Evolutionary conservation across 192 early-diverging fungal species (phyloP).

Genomic region (Backusella parvicylindrica): DNA sequence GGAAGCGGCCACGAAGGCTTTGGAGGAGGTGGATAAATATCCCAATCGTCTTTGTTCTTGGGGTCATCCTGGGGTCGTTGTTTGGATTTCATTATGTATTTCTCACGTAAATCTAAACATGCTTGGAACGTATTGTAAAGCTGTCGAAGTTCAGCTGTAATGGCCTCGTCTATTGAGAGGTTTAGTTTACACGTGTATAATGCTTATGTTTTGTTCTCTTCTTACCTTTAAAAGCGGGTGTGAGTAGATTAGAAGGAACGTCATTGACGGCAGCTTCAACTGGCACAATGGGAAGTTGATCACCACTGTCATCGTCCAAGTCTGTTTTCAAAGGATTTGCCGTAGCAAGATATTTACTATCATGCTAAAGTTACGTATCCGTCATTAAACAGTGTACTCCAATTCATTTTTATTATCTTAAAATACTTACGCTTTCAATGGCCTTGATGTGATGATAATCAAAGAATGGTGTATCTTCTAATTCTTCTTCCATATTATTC

Average conservation of each 20-base stretch:
- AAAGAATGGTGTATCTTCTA: constrained; percentile 27
- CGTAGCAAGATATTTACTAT: constrained; percentile 16
- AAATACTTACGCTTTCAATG: constrained; percentile 23
- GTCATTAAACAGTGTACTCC: neutral
- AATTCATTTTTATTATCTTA: neutral
- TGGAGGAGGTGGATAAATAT: constrained; percentile 85
- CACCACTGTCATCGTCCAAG: neutral
- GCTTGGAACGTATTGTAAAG: constrained; percentile 61
- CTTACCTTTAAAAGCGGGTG: neutral
- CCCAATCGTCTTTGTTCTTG: constrained; percentile 71
- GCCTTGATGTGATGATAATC: constrained; percentile 31
- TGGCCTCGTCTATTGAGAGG: constrained; percentile 18
- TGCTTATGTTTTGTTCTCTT: neutral
- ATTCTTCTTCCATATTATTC: neutral
- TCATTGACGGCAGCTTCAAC: neutral
- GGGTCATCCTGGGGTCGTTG: constrained; percentile 84
- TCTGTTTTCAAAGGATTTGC: neutral
- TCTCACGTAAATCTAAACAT: constrained; percentile 77
- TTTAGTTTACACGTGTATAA: no score
- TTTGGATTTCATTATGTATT: constrained; percentile 74
- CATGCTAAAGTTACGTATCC: constrained; percentile 9
- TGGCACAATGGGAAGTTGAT: neutral
- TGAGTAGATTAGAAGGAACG: neutral
- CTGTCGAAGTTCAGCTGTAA: constrained; percentile 57
- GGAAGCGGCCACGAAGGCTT: constrained; percentile 61